Evolutionary conservation across 148 eudicot species (phyloP).

Genomic region (Vaccinium darrowii): DNA sequence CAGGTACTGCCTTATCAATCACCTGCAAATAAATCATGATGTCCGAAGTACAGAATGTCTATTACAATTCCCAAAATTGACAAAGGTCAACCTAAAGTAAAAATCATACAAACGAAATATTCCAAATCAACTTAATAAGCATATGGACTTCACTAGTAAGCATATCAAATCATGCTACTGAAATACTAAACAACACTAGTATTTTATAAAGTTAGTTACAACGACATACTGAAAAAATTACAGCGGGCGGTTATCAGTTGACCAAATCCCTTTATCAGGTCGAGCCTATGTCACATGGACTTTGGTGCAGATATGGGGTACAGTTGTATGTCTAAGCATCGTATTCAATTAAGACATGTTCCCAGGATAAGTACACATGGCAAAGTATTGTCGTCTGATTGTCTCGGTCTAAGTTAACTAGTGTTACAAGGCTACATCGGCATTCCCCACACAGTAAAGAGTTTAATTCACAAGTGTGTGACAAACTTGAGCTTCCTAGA

Average conservation of each 20-base stretch:
- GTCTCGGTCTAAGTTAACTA: not conserved
- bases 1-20: slow-evolving; percentile 79
- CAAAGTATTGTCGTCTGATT: not conserved
- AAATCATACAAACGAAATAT: not conserved
- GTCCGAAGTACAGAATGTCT: not conserved
- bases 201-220: not conserved
- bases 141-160: not conserved
- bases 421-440: not conserved
- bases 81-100: not conserved
- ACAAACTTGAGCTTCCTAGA: not conserved
- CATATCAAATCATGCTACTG: not conserved
- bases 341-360: not conserved
- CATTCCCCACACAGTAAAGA: not conserved
- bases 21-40: slow-evolving; percentile 46
- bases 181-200: not conserved
- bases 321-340: not conserved
- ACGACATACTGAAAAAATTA: not conserved
- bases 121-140: not conserved
- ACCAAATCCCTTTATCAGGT: not conserved
- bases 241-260: not conserved
- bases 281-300: not conserved
- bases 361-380: not conserved
- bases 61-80: not conserved
- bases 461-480: not conserved
- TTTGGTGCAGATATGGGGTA: not conserved